phyloP scores from a whole-genome alignment of 495 filamentous ascomycete species.

The Diplogelasinospora grovesii region DNA sequence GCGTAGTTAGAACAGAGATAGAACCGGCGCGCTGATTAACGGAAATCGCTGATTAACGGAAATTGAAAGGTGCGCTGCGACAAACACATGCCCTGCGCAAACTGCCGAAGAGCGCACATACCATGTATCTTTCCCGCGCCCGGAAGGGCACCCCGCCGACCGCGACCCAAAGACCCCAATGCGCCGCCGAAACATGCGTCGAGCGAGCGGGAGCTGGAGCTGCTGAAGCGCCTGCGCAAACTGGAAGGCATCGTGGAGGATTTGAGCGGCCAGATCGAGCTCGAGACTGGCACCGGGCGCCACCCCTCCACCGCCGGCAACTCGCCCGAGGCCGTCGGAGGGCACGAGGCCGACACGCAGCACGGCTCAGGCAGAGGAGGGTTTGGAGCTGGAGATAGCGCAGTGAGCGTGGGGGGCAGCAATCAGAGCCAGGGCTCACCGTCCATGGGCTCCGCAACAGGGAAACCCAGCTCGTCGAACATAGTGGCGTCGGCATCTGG shows the following conservation, averaged over 20 bases:
- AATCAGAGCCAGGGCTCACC: slow-evolving; percentile 12
- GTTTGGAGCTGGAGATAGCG: slow-evolving; percentile 1
- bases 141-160: slow-evolving; percentile 67
- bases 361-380: slow-evolving; percentile 10
- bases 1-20: no score
- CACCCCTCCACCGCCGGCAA: slow-evolving; percentile 29
- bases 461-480: slow-evolving; percentile 2
- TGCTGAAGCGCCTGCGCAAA: slow-evolving; percentile 68
- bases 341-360: slow-evolving; percentile 11
- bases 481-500: slow-evolving; percentile 8
- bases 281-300: slow-evolving; percentile 38
- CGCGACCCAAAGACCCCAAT: slow-evolving; percentile 53
- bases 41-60: slow-evolving; percentile 10
- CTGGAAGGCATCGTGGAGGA: slow-evolving; percentile 71
- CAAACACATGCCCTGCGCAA: slow-evolving; percentile 75
- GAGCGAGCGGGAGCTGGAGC: slow-evolving; percentile 60
- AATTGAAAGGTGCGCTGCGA: slow-evolving; percentile 56
- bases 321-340: slow-evolving; percentile 30
- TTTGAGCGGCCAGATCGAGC: slow-evolving; percentile 51
- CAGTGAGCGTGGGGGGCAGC: slow-evolving; percentile 6
- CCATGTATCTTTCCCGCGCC: slow-evolving; percentile 82
- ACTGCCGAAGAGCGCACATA: slow-evolving; percentile 70
- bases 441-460: not conserved
- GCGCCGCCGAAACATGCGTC: slow-evolving; percentile 41
- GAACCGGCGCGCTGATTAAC: no score